A percentile compares a stretch with the other conserved stretches of the same genome.
phyloP scores from a whole-genome alignment of 441 rosid genomes.

The Gossypium gossypioides region DNA sequence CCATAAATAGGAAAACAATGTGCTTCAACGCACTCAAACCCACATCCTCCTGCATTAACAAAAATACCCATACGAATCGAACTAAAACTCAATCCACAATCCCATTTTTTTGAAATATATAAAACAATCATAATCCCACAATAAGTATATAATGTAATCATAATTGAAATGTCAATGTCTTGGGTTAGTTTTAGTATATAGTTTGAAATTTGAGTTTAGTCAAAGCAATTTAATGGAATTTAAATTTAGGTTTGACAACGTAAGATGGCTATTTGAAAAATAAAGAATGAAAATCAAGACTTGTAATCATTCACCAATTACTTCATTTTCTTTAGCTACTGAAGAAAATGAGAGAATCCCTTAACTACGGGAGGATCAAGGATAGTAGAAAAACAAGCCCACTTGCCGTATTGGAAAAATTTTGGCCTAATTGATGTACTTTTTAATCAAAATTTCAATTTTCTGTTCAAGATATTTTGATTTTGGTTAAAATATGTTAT shows the following conservation, averaged over 20 bases:
- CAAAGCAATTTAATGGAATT: conserved; percentile 8
- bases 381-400: not conserved
- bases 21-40: no score
- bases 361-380: not conserved
- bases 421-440: not conserved
- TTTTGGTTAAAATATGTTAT: no score
- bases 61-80: no score
- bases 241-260: conserved; percentile 4
- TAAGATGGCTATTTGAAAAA: not conserved
- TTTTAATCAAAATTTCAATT: not conserved
- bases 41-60: no score
- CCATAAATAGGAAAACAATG: no score
- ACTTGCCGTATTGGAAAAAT: not conserved
- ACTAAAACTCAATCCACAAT: no score
- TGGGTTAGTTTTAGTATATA: not conserved
- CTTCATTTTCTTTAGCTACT: not conserved
- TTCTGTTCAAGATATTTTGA: no score
- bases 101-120: no score
- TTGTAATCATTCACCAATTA: no score
- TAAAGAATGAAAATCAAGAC: not conserved
- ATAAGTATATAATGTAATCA: not conserved
- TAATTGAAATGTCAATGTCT: not conserved
- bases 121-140: not conserved
- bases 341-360: not conserved
- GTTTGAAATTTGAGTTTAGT: conserved; percentile 10